phyloP scores from a whole-genome alignment of 768 basidiomycete species.

The Leccinellum luteum region DNA sequence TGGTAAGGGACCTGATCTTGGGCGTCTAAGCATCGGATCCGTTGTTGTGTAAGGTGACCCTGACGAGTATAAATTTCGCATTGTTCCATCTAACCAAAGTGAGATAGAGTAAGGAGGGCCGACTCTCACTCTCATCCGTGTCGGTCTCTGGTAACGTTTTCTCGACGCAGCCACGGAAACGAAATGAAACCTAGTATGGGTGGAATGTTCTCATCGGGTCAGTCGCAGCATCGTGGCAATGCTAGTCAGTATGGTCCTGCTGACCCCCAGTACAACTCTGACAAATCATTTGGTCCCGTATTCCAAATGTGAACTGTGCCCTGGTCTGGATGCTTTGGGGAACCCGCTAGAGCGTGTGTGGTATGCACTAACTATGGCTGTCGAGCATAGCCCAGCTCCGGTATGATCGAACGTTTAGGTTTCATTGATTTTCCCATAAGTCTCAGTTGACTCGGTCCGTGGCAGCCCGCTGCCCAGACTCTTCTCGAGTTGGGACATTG shows the following conservation, averaged over 20 bases:
- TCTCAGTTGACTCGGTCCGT: constrained; percentile 9
- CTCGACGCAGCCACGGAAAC: constrained; percentile 20
- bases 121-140: constrained; percentile 18
- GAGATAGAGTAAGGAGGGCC: constrained; percentile 18
- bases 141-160: constrained; percentile 10
- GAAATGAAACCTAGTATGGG: constrained; percentile 17
- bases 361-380: constrained; percentile 15
- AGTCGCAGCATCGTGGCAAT: constrained; percentile 23
- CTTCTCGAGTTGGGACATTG: constrained; percentile 8
- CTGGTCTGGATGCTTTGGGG: constrained; percentile 10
- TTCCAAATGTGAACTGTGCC: constrained; percentile 3
- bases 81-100: constrained; percentile 31
- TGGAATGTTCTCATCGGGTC: constrained; percentile 11
- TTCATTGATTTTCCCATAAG: constrained; percentile 15
- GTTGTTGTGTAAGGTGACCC: constrained; percentile 22
- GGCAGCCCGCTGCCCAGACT: constrained; percentile 10
- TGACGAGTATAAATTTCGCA: constrained; percentile 21
- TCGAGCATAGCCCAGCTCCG: constrained; percentile 30
- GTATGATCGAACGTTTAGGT: constrained; percentile 28
- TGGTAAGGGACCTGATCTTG: constrained; percentile 32
- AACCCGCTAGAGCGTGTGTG: constrained; percentile 7
- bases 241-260: constrained; percentile 11
- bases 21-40: constrained; percentile 11
- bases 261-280: constrained; percentile 12
- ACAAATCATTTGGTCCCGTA: constrained; percentile 15